Evolutionary conservation across 768 basidiomycete species (phyloP), one percentile per base, ranked within the genome.

Genomic region (Lactarius evosmus): DNA sequence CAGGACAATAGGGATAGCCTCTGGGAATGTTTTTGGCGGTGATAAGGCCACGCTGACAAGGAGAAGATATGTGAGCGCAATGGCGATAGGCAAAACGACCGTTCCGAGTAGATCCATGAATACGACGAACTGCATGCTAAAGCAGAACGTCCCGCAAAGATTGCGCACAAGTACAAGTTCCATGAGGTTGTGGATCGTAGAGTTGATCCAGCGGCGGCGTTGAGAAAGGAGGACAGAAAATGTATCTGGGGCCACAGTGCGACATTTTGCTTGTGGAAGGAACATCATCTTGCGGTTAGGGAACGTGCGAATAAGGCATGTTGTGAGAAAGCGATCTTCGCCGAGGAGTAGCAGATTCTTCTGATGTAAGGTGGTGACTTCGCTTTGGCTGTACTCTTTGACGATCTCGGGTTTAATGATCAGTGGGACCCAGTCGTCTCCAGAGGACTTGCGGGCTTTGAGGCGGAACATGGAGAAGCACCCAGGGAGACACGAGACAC

Each of bases 201-300:
- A 98, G 76, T 98, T 98, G 78, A 99, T 98, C 97, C 97, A 99
- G 61, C 97, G 88, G 22, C 97, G 88, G 34, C 97, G 93, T 74
- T 99, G 97, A 1, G 97, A 98, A 22, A 99, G 84, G 51, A 99
- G 83, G 30, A 98, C 84, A 29, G 83, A 79, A 77, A 99, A 98
- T 0, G 94, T 94, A 73, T 99, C 96, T 7, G 97, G 97, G 25
- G 93, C 97, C 70, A 99, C 85, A 29, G 97, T 99, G 65, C 95
- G 81, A 73, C 97, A 99, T 69, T 85, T 83, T 14, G 97, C 97
- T 75, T 98, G 95, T 0, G 96, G 96, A 61, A 97, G 82, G 77
- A 98, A 99, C 88, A 98, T 94, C 93, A 98, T 99, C 78, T 99
- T 99, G 66, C 97, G 84, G 72, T 96, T 94, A 17, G 97, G 97